phyloP scores from a whole-genome alignment of 106 monocot genomes.

The Iris macrosiphon region DNA sequence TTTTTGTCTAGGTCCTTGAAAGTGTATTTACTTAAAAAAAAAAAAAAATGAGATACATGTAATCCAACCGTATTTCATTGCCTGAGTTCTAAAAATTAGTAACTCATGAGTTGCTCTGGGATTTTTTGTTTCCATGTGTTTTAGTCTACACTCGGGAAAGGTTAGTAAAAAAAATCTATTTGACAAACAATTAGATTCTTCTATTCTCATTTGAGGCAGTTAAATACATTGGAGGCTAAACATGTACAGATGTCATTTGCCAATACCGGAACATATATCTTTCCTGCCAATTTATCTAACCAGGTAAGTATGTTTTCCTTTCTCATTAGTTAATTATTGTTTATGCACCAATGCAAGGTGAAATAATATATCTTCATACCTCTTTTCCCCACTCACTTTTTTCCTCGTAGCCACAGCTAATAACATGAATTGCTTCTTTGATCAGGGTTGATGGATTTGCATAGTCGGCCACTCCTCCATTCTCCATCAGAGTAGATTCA shows the following conservation, averaged over 20 bases:
- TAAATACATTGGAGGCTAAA: neutral
- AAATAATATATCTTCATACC: constrained; percentile 24
- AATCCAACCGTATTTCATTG: too few species aligned
- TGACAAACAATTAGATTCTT: too few species aligned
- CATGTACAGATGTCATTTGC: neutral
- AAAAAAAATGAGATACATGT: too few species aligned
- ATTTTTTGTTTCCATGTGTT: too few species aligned
- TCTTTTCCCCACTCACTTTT: constrained; percentile 99
- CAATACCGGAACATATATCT: neutral
- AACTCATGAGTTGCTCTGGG: too few species aligned
- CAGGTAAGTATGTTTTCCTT: too few species aligned
- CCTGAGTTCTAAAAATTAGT: too few species aligned
- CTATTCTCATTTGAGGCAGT: neutral
- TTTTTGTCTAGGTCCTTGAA: too few species aligned
- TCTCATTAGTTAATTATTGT: neutral
- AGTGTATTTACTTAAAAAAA: too few species aligned
- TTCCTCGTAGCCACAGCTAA: constrained; percentile 95
- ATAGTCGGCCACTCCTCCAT: constrained; percentile 70
- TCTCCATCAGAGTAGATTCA: constrained; percentile 92
- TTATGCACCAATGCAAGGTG: neutral
- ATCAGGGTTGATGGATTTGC: constrained; percentile 66
- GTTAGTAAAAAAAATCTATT: too few species aligned
- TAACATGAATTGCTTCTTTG: constrained; percentile 95
- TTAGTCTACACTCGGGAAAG: too few species aligned
- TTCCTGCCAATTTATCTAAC: neutral